Base-by-base conservation (phyloP, 31 red algal genomes). In the Asparagopsis taxiformis region DNA sequence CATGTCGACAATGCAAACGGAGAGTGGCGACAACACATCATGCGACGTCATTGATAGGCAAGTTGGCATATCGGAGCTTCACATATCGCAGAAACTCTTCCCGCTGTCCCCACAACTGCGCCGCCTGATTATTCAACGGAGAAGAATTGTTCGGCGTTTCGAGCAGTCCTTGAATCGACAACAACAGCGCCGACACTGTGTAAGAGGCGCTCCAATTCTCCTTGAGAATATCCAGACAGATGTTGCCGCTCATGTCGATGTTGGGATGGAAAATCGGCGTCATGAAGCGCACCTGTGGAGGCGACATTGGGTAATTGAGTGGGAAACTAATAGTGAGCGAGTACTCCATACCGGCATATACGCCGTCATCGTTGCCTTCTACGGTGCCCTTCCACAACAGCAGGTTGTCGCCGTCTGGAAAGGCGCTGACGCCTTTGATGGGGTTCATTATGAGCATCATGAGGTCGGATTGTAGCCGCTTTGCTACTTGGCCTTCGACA, bases 181-280 rank as follows among this genome's bases (percentile, higher is more conserved):
- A 75, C 30, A 97, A 68, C 26, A 97, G 29, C 0, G 87, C 88
- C 24, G 72, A 72, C 31, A 97, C 93, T 15, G 87, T 97, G 35
- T 87, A 88, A 0, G 87, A 77, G 52, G 93, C 55, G 37, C 79
- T 87, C 93, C 93, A 97, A 59, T 87, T 70, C 31, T 97, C 93
- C 71, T 97, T 97, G 55, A 97, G 80, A 20, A 97, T 88, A 54
- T 98, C 95, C 20, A 98, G 83, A 34, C 90, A 98, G 66, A 98
- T 94, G 67, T 83, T 79, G 13, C 90, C 95, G 19, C 70, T 85
- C 75, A 82, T 79, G 72, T 98, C 95, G 49, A 94, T 81, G 79
- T 98, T 98, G 17, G 95, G 95, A 58, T 94, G 90, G 39, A 87
- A 98, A 59, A 90, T 79, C 3, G 72, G 91, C 31, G 95, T 98